Conservation (phyloP, 2,329 filamentous ascomycete species). For the Myriangium duriaei region DNA sequence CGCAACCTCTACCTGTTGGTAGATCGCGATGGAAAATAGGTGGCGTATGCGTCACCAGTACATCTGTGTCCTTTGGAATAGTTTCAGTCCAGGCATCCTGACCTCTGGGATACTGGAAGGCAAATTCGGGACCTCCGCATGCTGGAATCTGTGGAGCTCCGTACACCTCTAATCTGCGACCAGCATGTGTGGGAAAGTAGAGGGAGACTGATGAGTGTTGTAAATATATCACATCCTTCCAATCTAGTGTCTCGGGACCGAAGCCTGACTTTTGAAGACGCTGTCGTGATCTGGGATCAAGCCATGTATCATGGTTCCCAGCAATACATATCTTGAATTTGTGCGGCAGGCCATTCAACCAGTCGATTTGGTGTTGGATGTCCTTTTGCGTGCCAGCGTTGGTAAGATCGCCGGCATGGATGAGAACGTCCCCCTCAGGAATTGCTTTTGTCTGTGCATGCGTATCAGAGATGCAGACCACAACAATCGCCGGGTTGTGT, state of each 20-base stretch:
- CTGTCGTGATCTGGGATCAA: constrained; percentile 53
- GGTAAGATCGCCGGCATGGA: constrained; percentile 80
- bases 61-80: constrained; percentile 59
- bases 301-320: constrained; percentile 82
- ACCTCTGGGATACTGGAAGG: constrained; percentile 59
- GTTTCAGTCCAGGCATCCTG: constrained; percentile 60
- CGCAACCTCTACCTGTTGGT: constrained; percentile 46
- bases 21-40: constrained; percentile 59
- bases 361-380: constrained; percentile 74
- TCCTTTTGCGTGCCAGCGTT: constrained; percentile 58
- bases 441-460: constrained; percentile 51
- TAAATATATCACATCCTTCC: constrained; percentile 61
- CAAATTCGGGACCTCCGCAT: constrained; percentile 59
- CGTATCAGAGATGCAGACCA: constrained; percentile 86
- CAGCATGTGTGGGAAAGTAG: constrained; percentile 38
- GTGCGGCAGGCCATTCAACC: constrained; percentile 64
- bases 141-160: constrained; percentile 70
- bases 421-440: constrained; percentile 68
- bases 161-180: constrained; percentile 56
- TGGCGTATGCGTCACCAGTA: constrained; percentile 71
- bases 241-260: constrained; percentile 38
- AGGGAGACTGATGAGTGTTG: constrained; percentile 55
- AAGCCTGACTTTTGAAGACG: constrained; percentile 1
- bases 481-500: constrained; percentile 47
- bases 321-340: constrained; percentile 68